Evolutionary conservation across 768 basidiomycete species (phyloP).

Genomic region (Calocera cornea): DNA sequence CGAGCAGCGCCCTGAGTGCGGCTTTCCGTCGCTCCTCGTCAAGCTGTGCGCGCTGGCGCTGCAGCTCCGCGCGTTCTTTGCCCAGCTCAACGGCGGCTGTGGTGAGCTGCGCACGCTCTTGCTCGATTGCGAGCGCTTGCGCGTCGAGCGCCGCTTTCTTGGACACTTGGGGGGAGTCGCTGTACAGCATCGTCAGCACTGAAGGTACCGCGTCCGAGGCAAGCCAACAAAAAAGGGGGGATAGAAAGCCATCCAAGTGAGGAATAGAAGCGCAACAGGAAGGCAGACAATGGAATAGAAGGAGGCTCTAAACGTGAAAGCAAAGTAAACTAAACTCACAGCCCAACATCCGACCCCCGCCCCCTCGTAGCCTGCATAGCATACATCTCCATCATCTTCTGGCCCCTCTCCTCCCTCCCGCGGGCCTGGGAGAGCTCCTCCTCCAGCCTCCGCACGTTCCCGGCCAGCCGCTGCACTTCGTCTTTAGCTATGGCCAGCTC

Average conservation of each 20-base stretch:
- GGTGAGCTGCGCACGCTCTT: neutral
- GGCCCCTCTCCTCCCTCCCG: neutral
- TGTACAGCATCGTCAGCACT: neutral
- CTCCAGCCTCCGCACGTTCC: neutral
- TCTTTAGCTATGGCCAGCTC: neutral
- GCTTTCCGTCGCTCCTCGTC: neutral
- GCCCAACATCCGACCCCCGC: neutral
- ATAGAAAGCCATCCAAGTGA: no score
- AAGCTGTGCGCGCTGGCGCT: neutral
- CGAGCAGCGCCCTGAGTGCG: neutral
- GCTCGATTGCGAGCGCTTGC: neutral
- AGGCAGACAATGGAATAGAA: no score
- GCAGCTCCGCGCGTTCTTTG: neutral
- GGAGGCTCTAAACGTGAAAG: no score
- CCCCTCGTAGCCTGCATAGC: neutral
- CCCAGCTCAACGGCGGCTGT: neutral
- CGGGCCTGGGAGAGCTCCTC: neutral
- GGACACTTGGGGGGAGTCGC: neutral
- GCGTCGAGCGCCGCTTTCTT: neutral
- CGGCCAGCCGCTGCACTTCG: neutral
- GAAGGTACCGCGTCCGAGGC: neutral
- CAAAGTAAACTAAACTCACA: neutral
- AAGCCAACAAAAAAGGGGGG: no score
- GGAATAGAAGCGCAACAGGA: no score
- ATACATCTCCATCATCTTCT: neutral